Conservation (phyloP, 352 stramenopile genomes). For the Phytophthora megakarya region DNA sequence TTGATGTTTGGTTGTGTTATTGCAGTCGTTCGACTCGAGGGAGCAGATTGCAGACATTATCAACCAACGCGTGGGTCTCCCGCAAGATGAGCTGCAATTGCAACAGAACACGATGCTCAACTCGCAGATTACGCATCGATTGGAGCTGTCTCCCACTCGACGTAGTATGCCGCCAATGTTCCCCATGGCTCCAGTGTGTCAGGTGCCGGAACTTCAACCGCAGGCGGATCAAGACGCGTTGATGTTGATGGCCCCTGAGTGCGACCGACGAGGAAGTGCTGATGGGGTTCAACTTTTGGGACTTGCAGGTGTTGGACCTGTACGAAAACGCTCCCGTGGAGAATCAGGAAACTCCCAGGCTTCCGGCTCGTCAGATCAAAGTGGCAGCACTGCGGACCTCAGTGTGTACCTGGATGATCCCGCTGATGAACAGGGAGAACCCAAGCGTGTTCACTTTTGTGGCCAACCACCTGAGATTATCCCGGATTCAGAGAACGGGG, state of each 20-base stretch:
- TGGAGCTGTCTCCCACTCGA: constrained; percentile 66
- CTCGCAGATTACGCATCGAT: constrained; percentile 70
- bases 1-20: too few species aligned
- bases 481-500: constrained; percentile 25
- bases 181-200: constrained; percentile 31
- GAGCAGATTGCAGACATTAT: constrained; percentile 76
- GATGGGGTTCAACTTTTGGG: constrained; percentile 41
- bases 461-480: constrained; percentile 51
- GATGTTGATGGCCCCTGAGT: constrained; percentile 28
- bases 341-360: constrained; percentile 60
- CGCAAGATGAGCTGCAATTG: constrained; percentile 59
- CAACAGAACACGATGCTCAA: constrained; percentile 88
- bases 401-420: constrained; percentile 43
- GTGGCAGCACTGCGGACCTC: constrained; percentile 49
- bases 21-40: constrained; percentile 68
- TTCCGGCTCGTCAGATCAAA: constrained; percentile 52
- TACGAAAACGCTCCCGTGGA: constrained; percentile 55
- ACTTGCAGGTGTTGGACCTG: constrained; percentile 33
- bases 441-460: constrained; percentile 61
- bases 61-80: constrained; percentile 52
- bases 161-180: constrained; percentile 62
- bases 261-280: constrained; percentile 35
- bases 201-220: constrained; percentile 23
- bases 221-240: constrained; percentile 35
- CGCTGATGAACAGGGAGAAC: constrained; percentile 38